phyloP scores from a whole-genome alignment of 129 eudicot species.

The Flaveria linearis region DNA sequence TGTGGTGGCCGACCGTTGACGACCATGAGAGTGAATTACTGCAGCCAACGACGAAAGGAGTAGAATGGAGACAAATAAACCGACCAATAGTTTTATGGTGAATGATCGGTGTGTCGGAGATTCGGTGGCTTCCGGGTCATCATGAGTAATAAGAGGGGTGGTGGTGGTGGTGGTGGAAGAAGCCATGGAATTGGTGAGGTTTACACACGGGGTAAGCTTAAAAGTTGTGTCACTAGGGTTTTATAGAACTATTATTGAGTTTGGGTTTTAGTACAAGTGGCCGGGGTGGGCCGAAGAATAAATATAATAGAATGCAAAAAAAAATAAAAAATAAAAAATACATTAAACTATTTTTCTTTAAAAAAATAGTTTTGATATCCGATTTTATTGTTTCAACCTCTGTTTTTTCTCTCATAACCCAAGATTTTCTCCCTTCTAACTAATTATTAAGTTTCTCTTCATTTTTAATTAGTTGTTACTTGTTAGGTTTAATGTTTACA shows the following conservation, averaged over 20 bases:
- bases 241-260: background rate
- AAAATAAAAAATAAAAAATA: background rate
- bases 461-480: background rate
- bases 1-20: background rate
- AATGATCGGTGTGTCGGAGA: background rate
- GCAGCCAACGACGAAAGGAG: constrained; percentile 1
- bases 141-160: no score
- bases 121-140: background rate
- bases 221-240: background rate
- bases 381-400: background rate
- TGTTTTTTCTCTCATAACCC: background rate
- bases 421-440: background rate
- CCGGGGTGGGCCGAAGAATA: background rate
- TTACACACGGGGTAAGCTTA: background rate
- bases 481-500: no score
- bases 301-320: background rate
- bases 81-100: background rate
- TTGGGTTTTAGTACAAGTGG: no score
- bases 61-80: constrained; percentile 20
- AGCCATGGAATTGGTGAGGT: background rate
- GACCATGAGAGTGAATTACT: background rate
- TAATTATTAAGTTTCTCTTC: background rate
- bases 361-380: background rate
- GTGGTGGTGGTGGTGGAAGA: background rate
- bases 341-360: no score